Percentiles rank a stretch among this genome's conserved stretches.
These are phyloP conservation scores for Cornus kousa DNA, from an alignment of 148 eudicot genomes.

Conservation along the genomic window DNA sequence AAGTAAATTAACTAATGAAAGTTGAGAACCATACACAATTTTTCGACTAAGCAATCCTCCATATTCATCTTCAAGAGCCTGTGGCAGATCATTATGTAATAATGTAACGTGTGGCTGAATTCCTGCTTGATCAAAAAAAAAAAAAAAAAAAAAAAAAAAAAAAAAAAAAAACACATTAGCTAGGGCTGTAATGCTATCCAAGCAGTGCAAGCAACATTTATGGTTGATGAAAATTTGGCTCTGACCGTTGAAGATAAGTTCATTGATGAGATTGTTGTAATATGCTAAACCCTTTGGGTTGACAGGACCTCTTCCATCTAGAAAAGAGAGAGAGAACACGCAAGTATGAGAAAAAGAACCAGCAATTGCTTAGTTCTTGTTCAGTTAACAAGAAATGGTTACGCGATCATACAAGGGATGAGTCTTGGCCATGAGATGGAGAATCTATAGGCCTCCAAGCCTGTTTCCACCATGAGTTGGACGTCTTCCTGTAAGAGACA, in stretches of 20 bases:
- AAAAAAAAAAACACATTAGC: background rate
- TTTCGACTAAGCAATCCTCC: slow-evolving; percentile 54
- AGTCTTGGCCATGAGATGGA: slow-evolving; percentile 82
- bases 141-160: background rate
- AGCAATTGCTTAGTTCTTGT: background rate
- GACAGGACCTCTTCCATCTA: slow-evolving; percentile 60
- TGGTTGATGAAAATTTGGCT: background rate
- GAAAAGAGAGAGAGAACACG: background rate
- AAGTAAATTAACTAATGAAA: background rate
- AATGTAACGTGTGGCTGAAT: slow-evolving; percentile 73
- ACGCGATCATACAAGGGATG: slow-evolving; percentile 47
- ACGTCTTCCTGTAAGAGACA: slow-evolving; percentile 55
- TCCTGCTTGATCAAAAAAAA: slow-evolving; percentile 30
- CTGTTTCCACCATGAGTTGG: slow-evolving; percentile 58
- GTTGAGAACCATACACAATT: slow-evolving; percentile 37
- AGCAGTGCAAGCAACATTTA: background rate
- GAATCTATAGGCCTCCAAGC: slow-evolving; percentile 63
- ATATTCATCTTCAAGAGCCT: slow-evolving; percentile 68
- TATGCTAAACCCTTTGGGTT: slow-evolving; percentile 47
- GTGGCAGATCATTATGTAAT: slow-evolving; percentile 56
- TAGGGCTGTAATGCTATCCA: too few relatives aligned
- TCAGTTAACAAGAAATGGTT: background rate
- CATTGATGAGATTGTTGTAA: slow-evolving; percentile 56
- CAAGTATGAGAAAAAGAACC: slow-evolving; percentile 1
- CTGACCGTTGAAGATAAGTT: slow-evolving; percentile 50